These are phyloP conservation scores for Poa annua DNA, from an alignment of 176 grass and related monocot genomes.

Conservation along the genomic window DNA sequence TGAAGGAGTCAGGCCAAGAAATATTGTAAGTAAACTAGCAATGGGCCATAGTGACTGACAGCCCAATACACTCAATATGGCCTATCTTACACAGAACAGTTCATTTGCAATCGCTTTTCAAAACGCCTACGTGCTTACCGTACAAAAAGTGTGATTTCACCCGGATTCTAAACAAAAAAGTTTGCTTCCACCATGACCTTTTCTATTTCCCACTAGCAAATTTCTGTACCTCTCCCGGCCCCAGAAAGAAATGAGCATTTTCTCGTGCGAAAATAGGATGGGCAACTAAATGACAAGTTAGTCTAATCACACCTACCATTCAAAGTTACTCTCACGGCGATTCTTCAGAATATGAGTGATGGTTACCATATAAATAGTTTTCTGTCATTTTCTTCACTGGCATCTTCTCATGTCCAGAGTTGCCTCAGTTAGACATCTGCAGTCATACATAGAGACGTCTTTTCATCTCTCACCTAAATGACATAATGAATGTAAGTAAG, in stretches of 20 bases:
- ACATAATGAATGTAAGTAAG: not conserved
- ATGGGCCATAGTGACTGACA: not conserved
- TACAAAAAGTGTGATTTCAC: not conserved
- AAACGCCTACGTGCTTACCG: not conserved
- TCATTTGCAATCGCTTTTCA: not conserved
- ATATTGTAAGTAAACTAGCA: no score
- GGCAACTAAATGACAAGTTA: constrained; percentile 27
- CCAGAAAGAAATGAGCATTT: not conserved
- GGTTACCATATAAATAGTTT: constrained; percentile 41
- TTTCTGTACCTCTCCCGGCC: not conserved
- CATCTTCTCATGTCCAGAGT: constrained; percentile 39
- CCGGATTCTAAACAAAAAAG: not conserved
- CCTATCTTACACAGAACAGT: not conserved
- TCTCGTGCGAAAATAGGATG: not conserved
- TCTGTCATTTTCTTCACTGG: constrained; percentile 20
- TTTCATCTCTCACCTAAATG: constrained; percentile 18
- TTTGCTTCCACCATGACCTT: not conserved
- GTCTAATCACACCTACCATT: constrained; percentile 15
- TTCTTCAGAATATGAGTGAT: constrained; percentile 45
- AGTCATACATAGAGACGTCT: not conserved
- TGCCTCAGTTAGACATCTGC: constrained; percentile 32
- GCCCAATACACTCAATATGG: not conserved
- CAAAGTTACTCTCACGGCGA: constrained; percentile 25
- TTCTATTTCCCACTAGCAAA: not conserved
- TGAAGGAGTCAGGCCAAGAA: no score